Evolutionary conservation across 225 moss, liverwort and hornwort species (phyloP).

Genomic region (Bryum argenteum): DNA sequence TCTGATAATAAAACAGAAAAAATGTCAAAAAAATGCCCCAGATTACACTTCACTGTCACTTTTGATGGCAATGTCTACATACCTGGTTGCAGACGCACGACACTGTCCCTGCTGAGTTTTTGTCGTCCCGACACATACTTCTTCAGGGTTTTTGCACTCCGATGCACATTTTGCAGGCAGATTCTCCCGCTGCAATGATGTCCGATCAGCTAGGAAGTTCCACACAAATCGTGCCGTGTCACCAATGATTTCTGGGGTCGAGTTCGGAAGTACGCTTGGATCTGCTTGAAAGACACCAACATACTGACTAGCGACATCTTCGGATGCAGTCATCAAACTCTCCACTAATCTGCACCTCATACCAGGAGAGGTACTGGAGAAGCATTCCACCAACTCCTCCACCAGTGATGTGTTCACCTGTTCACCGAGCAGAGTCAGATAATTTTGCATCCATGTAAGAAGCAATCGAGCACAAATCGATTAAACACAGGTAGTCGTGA

Average conservation of each 20-base stretch:
- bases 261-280: conserved; percentile 64
- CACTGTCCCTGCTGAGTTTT: conserved; percentile 64
- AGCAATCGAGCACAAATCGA: conserved; percentile 14
- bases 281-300: conserved; percentile 81
- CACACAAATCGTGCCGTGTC: conserved; percentile 88
- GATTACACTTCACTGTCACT: neutral
- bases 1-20: conserved; percentile 42
- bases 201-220: conserved; percentile 95
- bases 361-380: conserved; percentile 58
- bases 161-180: conserved; percentile 61
- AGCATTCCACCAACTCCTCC: conserved; percentile 72
- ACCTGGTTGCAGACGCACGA: conserved; percentile 80
- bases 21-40: conserved; percentile 11
- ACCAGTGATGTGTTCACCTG: conserved; percentile 82
- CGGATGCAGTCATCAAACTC: conserved; percentile 72
- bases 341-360: conserved; percentile 85
- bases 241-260: conserved; percentile 65
- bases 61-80: conserved; percentile 7
- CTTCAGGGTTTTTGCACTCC: conserved; percentile 62
- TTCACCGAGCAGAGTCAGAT: conserved; percentile 26
- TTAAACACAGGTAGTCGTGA: conserved; percentile 5
- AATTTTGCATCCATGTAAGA: neutral
- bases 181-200: conserved; percentile 42
- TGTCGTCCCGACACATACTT: conserved; percentile 89
- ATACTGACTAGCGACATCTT: conserved; percentile 75